phyloP scores from a whole-genome alignment of 73 alveolate genomes.

The Symbiodinium pilosum region DNA sequence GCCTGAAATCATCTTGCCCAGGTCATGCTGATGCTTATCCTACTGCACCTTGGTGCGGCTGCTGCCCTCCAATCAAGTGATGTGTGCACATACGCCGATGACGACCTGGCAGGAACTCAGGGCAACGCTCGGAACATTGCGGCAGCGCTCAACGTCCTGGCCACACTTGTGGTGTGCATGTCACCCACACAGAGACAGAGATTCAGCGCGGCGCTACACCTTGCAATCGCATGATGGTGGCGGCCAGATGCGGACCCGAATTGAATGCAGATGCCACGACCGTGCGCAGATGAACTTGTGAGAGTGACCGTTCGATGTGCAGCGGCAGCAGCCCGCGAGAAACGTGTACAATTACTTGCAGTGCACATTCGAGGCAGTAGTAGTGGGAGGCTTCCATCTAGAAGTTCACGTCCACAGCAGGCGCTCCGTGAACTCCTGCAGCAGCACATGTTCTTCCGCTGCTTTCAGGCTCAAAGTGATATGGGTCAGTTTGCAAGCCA shows the following conservation, averaged over 20 bases:
- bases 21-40: neutral
- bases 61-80: neutral
- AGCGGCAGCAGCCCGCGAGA: too few species aligned
- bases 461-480: too few species aligned
- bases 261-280: too few species aligned
- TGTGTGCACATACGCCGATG: neutral
- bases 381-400: too few species aligned
- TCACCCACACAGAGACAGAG: slow-evolving; percentile 83
- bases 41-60: neutral
- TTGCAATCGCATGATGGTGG: slow-evolving; percentile 55
- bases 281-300: too few species aligned
- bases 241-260: neutral
- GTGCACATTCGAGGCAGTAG: too few species aligned
- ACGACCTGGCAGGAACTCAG: neutral
- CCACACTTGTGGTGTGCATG: slow-evolving; percentile 78
- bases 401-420: too few species aligned
- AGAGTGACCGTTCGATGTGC: too few species aligned
- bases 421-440: too few species aligned
- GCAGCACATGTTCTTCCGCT: too few species aligned
- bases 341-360: too few species aligned
- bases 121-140: slow-evolving; percentile 45
- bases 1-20: neutral
- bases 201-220: slow-evolving; percentile 48
- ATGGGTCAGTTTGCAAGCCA: too few species aligned
- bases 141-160: slow-evolving; percentile 48